phyloP scores from a whole-genome alignment of 2,329 filamentous ascomycete species.

The Cytospora leucostoma region DNA sequence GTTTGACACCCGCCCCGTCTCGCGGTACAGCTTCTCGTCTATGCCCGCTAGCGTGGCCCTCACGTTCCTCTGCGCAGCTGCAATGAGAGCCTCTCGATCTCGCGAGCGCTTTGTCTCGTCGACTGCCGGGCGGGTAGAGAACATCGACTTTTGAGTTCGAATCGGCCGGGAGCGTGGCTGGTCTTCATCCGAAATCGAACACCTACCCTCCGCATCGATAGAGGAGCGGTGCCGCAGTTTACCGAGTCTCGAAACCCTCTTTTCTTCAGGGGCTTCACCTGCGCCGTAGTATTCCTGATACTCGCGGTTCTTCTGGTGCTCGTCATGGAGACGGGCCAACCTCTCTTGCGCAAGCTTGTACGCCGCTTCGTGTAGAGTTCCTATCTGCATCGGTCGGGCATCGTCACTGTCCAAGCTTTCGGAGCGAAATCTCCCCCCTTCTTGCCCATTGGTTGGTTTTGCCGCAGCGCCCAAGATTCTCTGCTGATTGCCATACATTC shows the following conservation, averaged over 20 bases:
- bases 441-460: constrained; percentile 42
- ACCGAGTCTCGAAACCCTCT: constrained; percentile 53
- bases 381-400: constrained; percentile 53
- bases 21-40: constrained; percentile 75
- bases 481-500: constrained; percentile 76
- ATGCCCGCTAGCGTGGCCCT: constrained; percentile 74
- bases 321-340: constrained; percentile 75
- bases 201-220: constrained; percentile 63
- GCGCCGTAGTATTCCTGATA: constrained; percentile 78
- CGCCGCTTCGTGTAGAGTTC: constrained; percentile 80
- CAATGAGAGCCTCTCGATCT: constrained; percentile 75
- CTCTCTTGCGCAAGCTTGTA: constrained; percentile 84
- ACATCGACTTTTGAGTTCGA: constrained; percentile 75
- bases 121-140: constrained; percentile 67
- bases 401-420: constrained; percentile 33
- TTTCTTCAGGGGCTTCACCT: constrained; percentile 42
- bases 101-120: constrained; percentile 73
- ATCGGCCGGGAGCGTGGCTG: constrained; percentile 71
- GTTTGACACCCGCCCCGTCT: constrained; percentile 73
- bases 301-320: constrained; percentile 62
- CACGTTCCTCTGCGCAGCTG: constrained; percentile 84
- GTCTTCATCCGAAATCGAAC: constrained; percentile 47
- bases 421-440: constrained; percentile 31
- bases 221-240: constrained; percentile 65
- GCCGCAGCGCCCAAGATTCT: constrained; percentile 56